Base-by-base conservation (phyloP, 1,284 basidiomycete species). In the Tilletia walkeri region DNA sequence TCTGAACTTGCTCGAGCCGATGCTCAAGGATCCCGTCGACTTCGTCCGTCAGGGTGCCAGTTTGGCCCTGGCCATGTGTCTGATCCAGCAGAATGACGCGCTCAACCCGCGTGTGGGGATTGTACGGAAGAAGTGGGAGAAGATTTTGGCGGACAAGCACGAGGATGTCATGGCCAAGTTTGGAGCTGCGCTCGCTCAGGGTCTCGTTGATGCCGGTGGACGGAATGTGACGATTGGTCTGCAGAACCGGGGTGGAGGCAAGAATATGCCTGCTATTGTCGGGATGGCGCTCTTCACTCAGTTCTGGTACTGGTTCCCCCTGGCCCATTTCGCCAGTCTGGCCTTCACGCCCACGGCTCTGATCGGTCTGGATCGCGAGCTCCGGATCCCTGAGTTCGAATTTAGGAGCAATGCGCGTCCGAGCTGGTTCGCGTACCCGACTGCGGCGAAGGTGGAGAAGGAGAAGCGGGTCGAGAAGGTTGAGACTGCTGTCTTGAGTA, bases 221-320 rank as follows among this genome's bases (percentile, higher is more conserved):
- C 79, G 82, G 66, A 83, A 83, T 56, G 81, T 80, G 12, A 83
- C 82, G n/a, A 83, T 82, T 70, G 75, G 76, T 54, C 70, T 83
- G 45, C 79, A 78, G 70, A 80, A 77, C 68, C 77, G 79, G 0
- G 78, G 78, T 45, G 81, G 82, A 1, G 78, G 77, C 49, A 76
- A 73, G 70, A 83, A 83, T 72, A 82, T 81, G 78, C 75, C 77
- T 3, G 82, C 81, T 4, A 81, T 83, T 24, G 82, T 83, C n/a
- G 81, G 81, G 47, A 82, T 83, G 82, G 80, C 81, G 38, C 71
- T 83, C 53, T 83, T 83, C 67, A 80, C 79, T 39, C 82, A 83
- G 70, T 82, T 82, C 77, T 83, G 82, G 82, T 83, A 83, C 77
- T 83, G 82, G 82, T 83, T 83, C 81, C 82, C 82, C 30, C 75